phyloP scores from a whole-genome alignment of 805 yeast genomes.

The Metschnikowia baotianmanensis region DNA sequence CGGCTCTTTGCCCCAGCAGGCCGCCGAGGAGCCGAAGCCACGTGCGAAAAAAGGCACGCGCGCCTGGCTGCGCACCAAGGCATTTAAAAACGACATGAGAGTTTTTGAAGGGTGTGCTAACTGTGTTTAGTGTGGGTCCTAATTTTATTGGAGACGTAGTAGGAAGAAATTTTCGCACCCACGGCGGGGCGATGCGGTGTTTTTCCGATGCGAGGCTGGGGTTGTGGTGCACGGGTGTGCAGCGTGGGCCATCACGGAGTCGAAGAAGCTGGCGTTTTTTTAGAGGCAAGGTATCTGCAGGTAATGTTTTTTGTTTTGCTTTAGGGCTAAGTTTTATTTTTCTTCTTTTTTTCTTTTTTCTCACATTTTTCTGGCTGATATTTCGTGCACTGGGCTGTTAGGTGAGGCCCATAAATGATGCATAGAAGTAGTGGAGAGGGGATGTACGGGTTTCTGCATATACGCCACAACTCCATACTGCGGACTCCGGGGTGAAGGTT shows the following conservation, averaged over 20 bases:
- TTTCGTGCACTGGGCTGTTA: too few species aligned
- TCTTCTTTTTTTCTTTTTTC: too few species aligned
- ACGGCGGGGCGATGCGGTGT: slow-evolving; percentile 6
- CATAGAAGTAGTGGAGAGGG: too few species aligned
- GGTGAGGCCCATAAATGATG: too few species aligned
- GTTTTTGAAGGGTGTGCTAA: not conserved
- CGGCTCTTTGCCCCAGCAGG: not conserved
- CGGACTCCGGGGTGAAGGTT: too few species aligned
- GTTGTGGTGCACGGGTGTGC: slow-evolving; percentile 5
- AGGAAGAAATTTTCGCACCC: slow-evolving; percentile 11
- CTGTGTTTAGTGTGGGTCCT: not conserved
- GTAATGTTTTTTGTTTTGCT: too few species aligned
- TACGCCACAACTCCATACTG: too few species aligned
- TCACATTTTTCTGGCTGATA: too few species aligned
- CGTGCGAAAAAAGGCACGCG: slow-evolving; percentile 1
- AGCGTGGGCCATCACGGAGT: not conserved
- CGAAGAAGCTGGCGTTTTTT: not conserved
- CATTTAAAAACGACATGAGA: slow-evolving; percentile 8
- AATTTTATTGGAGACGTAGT: not conserved
- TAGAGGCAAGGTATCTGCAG: too few species aligned
- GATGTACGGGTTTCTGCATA: too few species aligned
- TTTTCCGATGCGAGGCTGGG: not conserved
- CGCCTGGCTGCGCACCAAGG: slow-evolving; percentile 4
- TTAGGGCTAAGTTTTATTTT: too few species aligned
- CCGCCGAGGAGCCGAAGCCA: slow-evolving; percentile 3